These are phyloP conservation scores for Beauveria sp. DNA, from an alignment of 2,329 filamentous ascomycete genomes.

Conservation along the genomic window DNA sequence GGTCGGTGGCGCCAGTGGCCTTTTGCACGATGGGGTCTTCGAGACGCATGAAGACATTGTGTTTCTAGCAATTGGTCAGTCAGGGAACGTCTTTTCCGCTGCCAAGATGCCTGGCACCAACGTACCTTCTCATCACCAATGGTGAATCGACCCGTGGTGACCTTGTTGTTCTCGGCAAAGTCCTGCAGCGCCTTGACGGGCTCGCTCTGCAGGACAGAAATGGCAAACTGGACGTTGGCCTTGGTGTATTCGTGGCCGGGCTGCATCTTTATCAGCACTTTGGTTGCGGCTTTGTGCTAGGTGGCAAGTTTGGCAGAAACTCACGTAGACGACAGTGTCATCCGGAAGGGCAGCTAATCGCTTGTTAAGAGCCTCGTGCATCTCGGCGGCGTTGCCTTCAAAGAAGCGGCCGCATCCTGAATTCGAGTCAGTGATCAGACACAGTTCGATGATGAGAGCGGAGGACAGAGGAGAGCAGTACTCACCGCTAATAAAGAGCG, in stretches of 20 bases:
- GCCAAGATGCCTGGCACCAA: neutral
- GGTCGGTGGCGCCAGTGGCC: constrained; percentile 71
- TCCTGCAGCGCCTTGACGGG: constrained; percentile 68
- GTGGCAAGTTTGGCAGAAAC: constrained; percentile 23
- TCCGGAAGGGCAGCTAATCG: constrained; percentile 73
- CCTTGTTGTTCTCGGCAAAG: constrained; percentile 70
- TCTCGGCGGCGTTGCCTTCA: constrained; percentile 80
- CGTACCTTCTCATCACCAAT: constrained; percentile 92
- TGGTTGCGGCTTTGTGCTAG: too few species aligned
- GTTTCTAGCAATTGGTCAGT: constrained; percentile 46
- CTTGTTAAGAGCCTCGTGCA: constrained; percentile 88
- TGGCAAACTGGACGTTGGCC: constrained; percentile 81
- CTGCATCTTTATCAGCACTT: constrained; percentile 30
- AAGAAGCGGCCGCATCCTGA: constrained; percentile 91
- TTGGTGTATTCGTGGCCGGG: constrained; percentile 99
- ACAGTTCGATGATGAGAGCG: neutral
- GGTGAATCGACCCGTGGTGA: constrained; percentile 93
- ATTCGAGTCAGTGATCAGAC: neutral
- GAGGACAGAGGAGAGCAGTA: constrained; percentile 9
- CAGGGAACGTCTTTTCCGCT: neutral
- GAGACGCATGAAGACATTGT: constrained; percentile 95
- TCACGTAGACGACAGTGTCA: constrained; percentile 84
- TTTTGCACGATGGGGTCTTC: constrained; percentile 80
- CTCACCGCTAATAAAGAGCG: constrained; percentile 83
- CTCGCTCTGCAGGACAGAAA: constrained; percentile 66